A percentile compares a stretch with the other conserved stretches of the same genome.
phyloP scores from a whole-genome alignment of 306 rosid species.

The Herpetospermum pedunculosum region DNA sequence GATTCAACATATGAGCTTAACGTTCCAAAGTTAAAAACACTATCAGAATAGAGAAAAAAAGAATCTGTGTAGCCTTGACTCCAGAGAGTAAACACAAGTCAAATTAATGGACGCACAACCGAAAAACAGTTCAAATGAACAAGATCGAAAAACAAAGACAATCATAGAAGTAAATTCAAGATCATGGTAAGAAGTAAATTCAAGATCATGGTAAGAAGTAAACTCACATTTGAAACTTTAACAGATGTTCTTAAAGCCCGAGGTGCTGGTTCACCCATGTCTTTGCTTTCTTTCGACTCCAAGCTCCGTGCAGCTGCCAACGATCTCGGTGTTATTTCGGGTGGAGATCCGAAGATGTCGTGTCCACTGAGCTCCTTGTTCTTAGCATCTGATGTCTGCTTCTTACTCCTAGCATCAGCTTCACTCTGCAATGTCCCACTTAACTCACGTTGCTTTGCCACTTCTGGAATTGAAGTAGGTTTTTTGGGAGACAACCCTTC shows the following conservation, averaged over 20 bases:
- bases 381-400: slow-evolving; percentile 60
- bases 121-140: neutral
- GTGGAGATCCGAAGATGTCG: slow-evolving; percentile 77
- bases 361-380: slow-evolving; percentile 74
- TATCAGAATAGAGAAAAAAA: neutral
- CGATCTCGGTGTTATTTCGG: slow-evolving; percentile 46
- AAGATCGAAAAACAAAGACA: neutral
- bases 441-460: slow-evolving; percentile 89
- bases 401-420: slow-evolving; percentile 29
- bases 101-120: neutral
- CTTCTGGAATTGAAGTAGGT: slow-evolving; percentile 58
- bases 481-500: slow-evolving; percentile 56
- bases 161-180: neutral
- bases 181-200: neutral
- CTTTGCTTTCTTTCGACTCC: slow-evolving; percentile 35
- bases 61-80: neutral
- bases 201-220: neutral
- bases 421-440: slow-evolving; percentile 60
- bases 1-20: neutral
- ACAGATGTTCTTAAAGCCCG: slow-evolving; percentile 56
- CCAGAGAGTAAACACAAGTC: neutral
- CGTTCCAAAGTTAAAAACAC: neutral
- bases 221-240: slow-evolving; percentile 89
- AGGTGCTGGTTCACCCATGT: slow-evolving; percentile 35
- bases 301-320: slow-evolving; percentile 28